Evolutionary conservation across 805 yeast genomes (phyloP), one percentile per base, ranked within the genome.

Genomic region (Schizosaccharomyces octosporus): DNA sequence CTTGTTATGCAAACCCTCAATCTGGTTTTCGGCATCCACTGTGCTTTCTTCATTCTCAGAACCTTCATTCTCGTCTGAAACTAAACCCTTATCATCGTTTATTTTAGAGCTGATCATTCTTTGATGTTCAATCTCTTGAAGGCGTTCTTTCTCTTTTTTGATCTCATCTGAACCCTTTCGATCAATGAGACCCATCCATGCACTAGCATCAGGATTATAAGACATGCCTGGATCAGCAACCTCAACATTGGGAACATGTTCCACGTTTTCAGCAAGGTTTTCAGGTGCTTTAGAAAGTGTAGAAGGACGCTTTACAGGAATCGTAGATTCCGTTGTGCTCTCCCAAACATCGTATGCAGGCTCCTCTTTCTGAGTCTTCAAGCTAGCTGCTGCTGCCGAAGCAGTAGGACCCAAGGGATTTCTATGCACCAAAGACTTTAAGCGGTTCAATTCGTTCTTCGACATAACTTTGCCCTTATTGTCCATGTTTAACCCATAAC

Each of bases 141-240:
- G 71, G 67, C 84, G 78, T 67, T 80, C 77, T 31, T 61, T 55
- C 63, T 81, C 80, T 66, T 87, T 78, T 60, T 79, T 76, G 67
- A 81, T 79, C 67, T 87, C 60, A 7, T 15, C 31, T 57, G 39
- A 31, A 39, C 77, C 83, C 71, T 88, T 97, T 61, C 76, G 74
- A 61, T 79, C 74, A 61, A 93, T 79, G 66, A 89, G 76, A 21
- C 71, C 72, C 66, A 81, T 81, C 98, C 98, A 93, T 32, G 85
- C 80, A 62, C 83, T 84, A 65, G 82, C 75, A 13, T 90, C 78
- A 31, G 98, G 98, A 69, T 93, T 93, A 69, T 87, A 93, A 1
- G 97, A 89, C 70, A 84, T 85, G 62, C 97, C 97, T 1, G 83
- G 93, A 66, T 83, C 83, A 13, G 95, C 88, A 3, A 81, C 62